Percentiles rank a stretch among this genome's conserved stretches.
These are phyloP conservation scores for Lagenaria siceraria DNA, from an alignment of 306 rosid genomes.

Conservation along the genomic window DNA sequence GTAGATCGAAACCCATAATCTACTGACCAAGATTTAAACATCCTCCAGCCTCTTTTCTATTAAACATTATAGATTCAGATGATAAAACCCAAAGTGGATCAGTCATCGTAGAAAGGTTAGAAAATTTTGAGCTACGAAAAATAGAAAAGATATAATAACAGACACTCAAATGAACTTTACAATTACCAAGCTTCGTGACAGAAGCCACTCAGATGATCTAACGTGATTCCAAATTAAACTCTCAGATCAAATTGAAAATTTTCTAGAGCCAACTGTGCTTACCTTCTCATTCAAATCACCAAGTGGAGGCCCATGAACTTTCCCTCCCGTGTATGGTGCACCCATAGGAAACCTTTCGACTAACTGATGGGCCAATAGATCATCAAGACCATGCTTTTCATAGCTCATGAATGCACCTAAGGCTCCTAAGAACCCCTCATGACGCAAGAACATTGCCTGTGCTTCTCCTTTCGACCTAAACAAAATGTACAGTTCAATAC, in stretches of 20 bases:
- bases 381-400: conserved; percentile 97
- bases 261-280: conserved; percentile 22
- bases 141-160: neutral
- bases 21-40: neutral
- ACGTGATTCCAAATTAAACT: neutral
- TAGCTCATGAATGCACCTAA: conserved; percentile 97
- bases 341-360: conserved; percentile 99
- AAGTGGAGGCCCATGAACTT: conserved; percentile 91
- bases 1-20: neutral
- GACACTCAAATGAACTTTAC: neutral
- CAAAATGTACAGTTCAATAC: conserved; percentile 8
- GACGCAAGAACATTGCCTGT: conserved; percentile 95
- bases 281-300: conserved; percentile 98
- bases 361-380: conserved; percentile 90
- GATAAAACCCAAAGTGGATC: neutral
- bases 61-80: neutral
- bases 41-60: neutral
- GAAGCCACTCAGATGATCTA: neutral
- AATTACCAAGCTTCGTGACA: neutral
- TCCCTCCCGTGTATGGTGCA: conserved; percentile 92
- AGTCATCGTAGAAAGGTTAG: neutral
- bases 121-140: neutral
- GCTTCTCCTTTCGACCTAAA: conserved; percentile 91
- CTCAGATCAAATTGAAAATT: neutral
- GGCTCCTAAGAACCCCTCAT: conserved; percentile 95